These are phyloP conservation scores for Chamaecyparis obtusa DNA, from an alignment of 75 land plant genomes.

Conservation along the genomic window DNA sequence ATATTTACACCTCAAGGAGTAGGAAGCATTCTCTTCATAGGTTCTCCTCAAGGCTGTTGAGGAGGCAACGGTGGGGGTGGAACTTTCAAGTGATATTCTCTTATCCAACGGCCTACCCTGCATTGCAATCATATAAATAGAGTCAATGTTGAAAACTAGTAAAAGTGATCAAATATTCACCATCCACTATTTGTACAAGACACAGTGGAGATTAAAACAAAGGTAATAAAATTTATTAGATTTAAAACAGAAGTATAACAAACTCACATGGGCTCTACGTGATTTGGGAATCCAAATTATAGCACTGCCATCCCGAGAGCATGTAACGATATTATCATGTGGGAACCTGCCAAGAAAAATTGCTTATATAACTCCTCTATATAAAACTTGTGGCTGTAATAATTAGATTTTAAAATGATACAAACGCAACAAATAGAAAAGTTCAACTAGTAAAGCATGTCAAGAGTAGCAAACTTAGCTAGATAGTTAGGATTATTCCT, in stretches of 20 bases:
- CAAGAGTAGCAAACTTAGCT: neutral
- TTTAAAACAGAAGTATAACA: neutral
- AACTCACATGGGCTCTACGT: slow-evolving; percentile 74
- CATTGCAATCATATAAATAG: slow-evolving; percentile 30
- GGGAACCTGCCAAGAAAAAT: slow-evolving; percentile 56
- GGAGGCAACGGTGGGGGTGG: slow-evolving; percentile 98
- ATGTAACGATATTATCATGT: slow-evolving; percentile 95
- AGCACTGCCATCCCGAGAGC: slow-evolving; percentile 99
- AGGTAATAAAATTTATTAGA: slow-evolving; percentile 6
- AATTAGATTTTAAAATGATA: neutral
- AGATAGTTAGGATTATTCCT: neutral
- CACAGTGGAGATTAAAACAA: neutral
- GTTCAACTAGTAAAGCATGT: neutral
- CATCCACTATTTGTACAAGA: neutral
- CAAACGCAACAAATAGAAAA: neutral
- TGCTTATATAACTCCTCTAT: neutral
- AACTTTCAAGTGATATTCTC: slow-evolving; percentile 93
- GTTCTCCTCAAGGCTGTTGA: slow-evolving; percentile 92
- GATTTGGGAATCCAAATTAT: slow-evolving; percentile 94
- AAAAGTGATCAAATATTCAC: neutral
- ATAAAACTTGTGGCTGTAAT: neutral
- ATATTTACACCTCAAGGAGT: too few relatives aligned
- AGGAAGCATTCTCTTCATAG: slow-evolving; percentile 26
- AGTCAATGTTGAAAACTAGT: neutral
- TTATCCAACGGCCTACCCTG: slow-evolving; percentile 84